Conservation (phyloP, 2,329 filamentous ascomycete species). For the Periconia digitata region DNA sequence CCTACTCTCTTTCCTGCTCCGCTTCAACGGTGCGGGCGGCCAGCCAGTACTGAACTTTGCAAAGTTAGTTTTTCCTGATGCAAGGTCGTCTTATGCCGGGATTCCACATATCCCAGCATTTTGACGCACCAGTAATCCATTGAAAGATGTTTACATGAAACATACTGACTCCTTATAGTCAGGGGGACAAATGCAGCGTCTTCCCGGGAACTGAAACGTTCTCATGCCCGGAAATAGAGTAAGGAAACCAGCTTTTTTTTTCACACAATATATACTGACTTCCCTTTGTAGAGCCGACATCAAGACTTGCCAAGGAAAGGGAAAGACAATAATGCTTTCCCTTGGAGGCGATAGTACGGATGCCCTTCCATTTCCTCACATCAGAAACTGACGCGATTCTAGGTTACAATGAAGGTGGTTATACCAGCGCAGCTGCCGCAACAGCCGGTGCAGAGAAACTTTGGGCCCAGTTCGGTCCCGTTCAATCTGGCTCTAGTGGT, state of each 20-base stretch:
- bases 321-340: conserved; percentile 73
- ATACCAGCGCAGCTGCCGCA: conserved; percentile 39
- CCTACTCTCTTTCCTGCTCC: conserved; percentile 64
- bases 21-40: conserved; percentile 55
- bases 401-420: conserved; percentile 70
- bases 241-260: conserved; percentile 29
- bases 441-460: conserved; percentile 59
- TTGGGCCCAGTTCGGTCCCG: conserved; percentile 72
- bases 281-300: conserved; percentile 46
- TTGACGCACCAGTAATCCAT: too few relatives aligned
- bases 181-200: conserved; percentile 61
- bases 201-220: conserved; percentile 62
- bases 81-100: too few relatives aligned
- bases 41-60: conserved; percentile 64
- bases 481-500: conserved; percentile 38
- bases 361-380: too few relatives aligned
- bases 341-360: conserved; percentile 72
- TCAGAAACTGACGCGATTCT: too few relatives aligned
- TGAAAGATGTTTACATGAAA: too few relatives aligned
- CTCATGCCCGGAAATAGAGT: conserved; percentile 67
- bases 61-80: too few relatives aligned
- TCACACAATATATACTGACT: background rate
- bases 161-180: too few relatives aligned
- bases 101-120: too few relatives aligned
- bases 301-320: conserved; percentile 59